A percentile compares a stretch with the other conserved stretches of the same genome.
phyloP scores from a whole-genome alignment of 305 asterid species.

The Fraxinus greggii region DNA sequence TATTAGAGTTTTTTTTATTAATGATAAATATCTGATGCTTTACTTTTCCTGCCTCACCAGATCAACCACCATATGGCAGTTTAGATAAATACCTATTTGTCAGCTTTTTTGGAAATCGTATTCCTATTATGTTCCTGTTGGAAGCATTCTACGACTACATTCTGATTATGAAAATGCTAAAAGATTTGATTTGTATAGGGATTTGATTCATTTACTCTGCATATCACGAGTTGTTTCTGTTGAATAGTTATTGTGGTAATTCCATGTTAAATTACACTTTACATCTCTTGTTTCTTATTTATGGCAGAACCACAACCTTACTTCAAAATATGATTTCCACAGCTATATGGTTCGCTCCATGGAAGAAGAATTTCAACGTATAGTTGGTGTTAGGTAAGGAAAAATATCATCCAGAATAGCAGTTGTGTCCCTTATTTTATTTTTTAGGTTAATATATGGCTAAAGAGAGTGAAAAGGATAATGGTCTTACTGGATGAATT shows the following conservation, averaged over 20 bases:
- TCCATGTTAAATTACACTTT: constrained; percentile 23
- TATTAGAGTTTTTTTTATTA: background rate
- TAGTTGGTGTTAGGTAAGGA: constrained; percentile 93
- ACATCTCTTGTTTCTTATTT: constrained; percentile 44
- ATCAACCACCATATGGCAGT: background rate
- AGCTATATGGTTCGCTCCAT: constrained; percentile 98
- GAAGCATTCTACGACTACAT: background rate
- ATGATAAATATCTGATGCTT: background rate
- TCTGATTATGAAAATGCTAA: background rate
- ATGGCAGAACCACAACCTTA: constrained; percentile 99
- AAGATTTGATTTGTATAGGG: background rate
- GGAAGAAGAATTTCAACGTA: constrained; percentile 99
- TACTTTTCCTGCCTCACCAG: background rate
- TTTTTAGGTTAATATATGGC: constrained; percentile 17
- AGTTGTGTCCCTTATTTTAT: background rate
- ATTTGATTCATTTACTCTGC: background rate
- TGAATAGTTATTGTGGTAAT: background rate
- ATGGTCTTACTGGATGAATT: background rate
- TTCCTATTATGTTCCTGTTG: background rate
- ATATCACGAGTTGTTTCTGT: background rate
- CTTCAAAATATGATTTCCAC: constrained; percentile 97
- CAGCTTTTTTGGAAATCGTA: background rate
- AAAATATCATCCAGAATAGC: constrained; percentile 16
- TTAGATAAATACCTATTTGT: background rate
- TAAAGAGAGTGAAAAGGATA: background rate